Conservation (phyloP, 2,329 filamentous ascomycete genomes). For the Ramularia endophylla region DNA sequence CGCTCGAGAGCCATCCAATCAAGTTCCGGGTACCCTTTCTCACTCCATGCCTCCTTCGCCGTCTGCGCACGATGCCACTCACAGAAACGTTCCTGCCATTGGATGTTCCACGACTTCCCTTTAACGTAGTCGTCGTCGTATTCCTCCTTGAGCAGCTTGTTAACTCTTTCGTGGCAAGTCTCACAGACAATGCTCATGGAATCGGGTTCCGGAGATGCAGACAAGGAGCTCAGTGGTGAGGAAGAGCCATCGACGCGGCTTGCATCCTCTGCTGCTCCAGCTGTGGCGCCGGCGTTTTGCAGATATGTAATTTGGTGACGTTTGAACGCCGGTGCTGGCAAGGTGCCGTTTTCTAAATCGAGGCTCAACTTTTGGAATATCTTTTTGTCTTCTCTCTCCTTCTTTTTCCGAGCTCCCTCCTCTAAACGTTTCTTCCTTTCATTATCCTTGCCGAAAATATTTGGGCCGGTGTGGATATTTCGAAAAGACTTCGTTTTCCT, state of each 20-base stretch:
- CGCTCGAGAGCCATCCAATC: constrained; percentile 26
- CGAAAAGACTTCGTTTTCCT: not conserved
- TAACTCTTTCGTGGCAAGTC: constrained; percentile 22
- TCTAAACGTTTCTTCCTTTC: too few relatives aligned
- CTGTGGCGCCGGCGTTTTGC: not conserved
- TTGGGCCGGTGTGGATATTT: too few relatives aligned
- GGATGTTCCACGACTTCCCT: constrained; percentile 22
- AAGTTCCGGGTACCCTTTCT: constrained; percentile 29
- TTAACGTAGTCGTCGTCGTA: constrained; percentile 24
- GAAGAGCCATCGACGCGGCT: not conserved
- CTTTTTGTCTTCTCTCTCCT: constrained; percentile 1
- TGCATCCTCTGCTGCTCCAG: not conserved
- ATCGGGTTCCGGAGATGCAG: constrained; percentile 3
- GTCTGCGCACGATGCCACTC: constrained; percentile 24
- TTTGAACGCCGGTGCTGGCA: constrained; percentile 4
- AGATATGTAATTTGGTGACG: not conserved
- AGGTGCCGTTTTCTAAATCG: not conserved
- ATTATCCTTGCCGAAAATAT: too few relatives aligned
- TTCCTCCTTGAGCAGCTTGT: constrained; percentile 21
- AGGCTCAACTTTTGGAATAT: constrained; percentile 2
- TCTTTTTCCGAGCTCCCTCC: too few relatives aligned
- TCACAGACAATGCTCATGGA: constrained; percentile 14
- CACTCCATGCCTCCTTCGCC: constrained; percentile 25
- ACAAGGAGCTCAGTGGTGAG: not conserved
- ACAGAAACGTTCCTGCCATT: constrained; percentile 32